Evolutionary conservation across 2,329 filamentous ascomycete genomes (phyloP).

Genomic region (Camptophora hylomeconis): DNA sequence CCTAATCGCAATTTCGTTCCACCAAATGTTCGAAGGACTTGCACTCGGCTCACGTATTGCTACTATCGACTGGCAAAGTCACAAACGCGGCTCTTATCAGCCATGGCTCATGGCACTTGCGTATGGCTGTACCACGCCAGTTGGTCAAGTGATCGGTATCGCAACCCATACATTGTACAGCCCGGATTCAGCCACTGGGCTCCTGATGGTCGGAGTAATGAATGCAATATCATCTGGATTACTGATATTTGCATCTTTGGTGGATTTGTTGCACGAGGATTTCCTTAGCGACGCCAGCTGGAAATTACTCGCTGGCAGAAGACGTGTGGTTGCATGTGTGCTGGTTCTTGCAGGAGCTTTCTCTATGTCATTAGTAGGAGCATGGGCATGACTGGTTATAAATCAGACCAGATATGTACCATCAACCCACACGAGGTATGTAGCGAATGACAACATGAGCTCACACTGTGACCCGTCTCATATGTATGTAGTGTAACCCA

Average conservation of each 20-base stretch:
- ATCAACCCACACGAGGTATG: no score
- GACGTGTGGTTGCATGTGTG: constrained; percentile 48
- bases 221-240: constrained; percentile 70
- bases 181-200: constrained; percentile 55
- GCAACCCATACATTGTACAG: constrained; percentile 62
- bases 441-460: no score
- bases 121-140: constrained; percentile 47
- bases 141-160: constrained; percentile 69
- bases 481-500: no score
- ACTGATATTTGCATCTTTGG: constrained; percentile 61
- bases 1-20: constrained; percentile 65
- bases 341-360: constrained; percentile 51
- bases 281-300: constrained; percentile 67
- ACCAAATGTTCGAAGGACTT: constrained; percentile 79
- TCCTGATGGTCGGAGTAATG: constrained; percentile 69
- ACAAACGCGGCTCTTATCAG: constrained; percentile 49
- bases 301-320: constrained; percentile 48
- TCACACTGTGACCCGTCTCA: no score
- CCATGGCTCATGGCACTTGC: constrained; percentile 58
- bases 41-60: constrained; percentile 76
- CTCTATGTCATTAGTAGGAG: constrained; percentile 59
- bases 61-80: constrained; percentile 32
- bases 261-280: constrained; percentile 67
- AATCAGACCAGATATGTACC: no score
- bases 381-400: constrained; percentile 60